Conservation (phyloP, 179 eudicot species). For the Vitellaria paradoxa region DNA sequence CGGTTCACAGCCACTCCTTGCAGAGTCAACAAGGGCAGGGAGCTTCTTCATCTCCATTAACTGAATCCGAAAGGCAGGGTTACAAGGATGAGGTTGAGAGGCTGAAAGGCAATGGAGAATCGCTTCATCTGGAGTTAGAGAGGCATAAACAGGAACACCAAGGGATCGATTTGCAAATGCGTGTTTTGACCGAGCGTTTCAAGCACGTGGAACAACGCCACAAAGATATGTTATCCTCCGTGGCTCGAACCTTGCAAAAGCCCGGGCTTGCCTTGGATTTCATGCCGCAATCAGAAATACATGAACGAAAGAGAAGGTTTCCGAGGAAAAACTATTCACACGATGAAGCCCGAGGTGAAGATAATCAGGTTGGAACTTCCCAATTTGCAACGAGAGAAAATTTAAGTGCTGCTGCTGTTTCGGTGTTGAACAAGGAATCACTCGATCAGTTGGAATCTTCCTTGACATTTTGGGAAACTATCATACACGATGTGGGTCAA, state of each 20-base stretch:
- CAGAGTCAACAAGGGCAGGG: slow-evolving; percentile 47
- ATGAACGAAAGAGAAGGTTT: slow-evolving; percentile 66
- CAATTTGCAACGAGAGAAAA: slow-evolving; percentile 33
- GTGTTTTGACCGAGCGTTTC: slow-evolving; percentile 43
- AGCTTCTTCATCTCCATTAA: slow-evolving; percentile 42
- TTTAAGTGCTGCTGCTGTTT: slow-evolving; percentile 30
- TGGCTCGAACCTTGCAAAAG: slow-evolving; percentile 42
- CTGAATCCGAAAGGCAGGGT: slow-evolving; percentile 59
- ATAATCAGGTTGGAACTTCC: slow-evolving; percentile 19
- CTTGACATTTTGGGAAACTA: slow-evolving; percentile 58
- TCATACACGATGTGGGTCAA: slow-evolving; percentile 39
- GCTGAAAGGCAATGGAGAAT: slow-evolving; percentile 46
- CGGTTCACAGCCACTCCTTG: slow-evolving; percentile 79
- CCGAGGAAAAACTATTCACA: slow-evolving; percentile 33
- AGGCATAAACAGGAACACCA: slow-evolving; percentile 42
- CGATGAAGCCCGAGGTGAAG: slow-evolving; percentile 37
- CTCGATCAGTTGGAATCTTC: slow-evolving; percentile 62
- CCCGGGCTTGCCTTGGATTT: slow-evolving; percentile 38
- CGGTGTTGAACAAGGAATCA: slow-evolving; percentile 39
- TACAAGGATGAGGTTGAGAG: slow-evolving; percentile 52
- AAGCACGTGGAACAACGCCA: slow-evolving; percentile 47
- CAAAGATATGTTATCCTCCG: slow-evolving; percentile 32
- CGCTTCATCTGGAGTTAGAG: slow-evolving; percentile 47
- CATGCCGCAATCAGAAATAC: slow-evolving; percentile 38
- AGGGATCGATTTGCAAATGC: slow-evolving; percentile 38